Evolutionary conservation across 805 yeast species (phyloP), one percentile per base, ranked within the genome.

Genomic region (Candida yuanshanica): DNA sequence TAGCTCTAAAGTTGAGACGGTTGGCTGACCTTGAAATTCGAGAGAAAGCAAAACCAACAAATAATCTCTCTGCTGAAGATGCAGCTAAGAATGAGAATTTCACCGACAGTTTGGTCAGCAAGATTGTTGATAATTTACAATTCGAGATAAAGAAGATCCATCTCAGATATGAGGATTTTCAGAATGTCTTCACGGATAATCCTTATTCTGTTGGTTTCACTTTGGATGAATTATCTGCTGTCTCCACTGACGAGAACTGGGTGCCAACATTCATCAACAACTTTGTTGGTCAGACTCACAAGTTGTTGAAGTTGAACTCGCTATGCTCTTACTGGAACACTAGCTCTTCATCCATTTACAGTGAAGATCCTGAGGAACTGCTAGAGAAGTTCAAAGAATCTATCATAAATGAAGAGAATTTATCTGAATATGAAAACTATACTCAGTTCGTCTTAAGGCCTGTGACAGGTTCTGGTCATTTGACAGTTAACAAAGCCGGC

Each of bases 71-170:
- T 1, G 53, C 56, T 14, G 67, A 63, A 20, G 70, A 64, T 35
- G 53, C 68, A 21, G 71, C 71, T 9, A 70, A 78, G 41, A 84
- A 81, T 59, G 91, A 88, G 59, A 72, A 88, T 31, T 93, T 93
- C 60, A 81, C 95, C 11, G 96, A 89, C 52, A 79, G 88, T 34
- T 69, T 93, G 44, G 72, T 89, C 7, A 84, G 96, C 2, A 95
- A 95, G 59, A 82, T 93, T 48, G 83, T 91, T 20, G 98, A 93
- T 61, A 93, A 93, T 57, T 65, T 95, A 39, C 99, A 93, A 60
- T 75, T 93, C 11, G 85, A 95, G 2, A 86, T 93, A 49, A 86
- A 81, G 52, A 88, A 87, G 56, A 93, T 93, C 48, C 99, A 93
- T 60, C 62, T 93, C 17, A 72, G 99, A 43, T 93, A 90, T 55